Conservation (phyloP, 2,329 filamentous ascomycete genomes). For the Hypoxylon sp. region DNA sequence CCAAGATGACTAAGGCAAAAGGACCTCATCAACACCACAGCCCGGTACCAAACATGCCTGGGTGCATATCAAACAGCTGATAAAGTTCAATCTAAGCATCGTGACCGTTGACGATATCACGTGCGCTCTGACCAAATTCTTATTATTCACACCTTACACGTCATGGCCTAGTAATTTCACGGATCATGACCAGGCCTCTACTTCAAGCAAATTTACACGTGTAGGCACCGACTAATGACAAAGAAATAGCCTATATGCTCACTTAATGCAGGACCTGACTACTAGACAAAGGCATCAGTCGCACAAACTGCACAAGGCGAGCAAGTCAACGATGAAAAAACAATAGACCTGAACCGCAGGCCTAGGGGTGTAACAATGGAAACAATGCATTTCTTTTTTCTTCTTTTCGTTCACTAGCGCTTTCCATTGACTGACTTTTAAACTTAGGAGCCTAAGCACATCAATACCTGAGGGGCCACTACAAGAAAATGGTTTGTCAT, state of each 20-base stretch:
- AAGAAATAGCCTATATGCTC: not conserved
- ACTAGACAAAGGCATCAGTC: not conserved
- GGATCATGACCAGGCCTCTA: no score
- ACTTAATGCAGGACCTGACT: not conserved
- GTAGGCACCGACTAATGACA: not conserved
- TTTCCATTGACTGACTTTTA: not conserved
- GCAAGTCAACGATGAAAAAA: not conserved
- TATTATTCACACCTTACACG: no score
- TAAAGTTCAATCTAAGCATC: no score
- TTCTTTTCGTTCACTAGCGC: not conserved
- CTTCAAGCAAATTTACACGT: not conserved
- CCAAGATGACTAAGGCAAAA: no score
- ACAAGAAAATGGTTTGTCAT: no score
- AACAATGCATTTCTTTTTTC: not conserved
- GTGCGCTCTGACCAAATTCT: no score
- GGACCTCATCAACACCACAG: no score
- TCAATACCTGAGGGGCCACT: not conserved
- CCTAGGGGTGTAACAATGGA: not conserved
- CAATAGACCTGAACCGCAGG: not conserved
- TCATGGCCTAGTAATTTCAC: no score
- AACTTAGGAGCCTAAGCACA: not conserved
- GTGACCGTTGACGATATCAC: no score
- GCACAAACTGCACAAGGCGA: not conserved
- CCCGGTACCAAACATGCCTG: no score
- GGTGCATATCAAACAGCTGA: no score